Base-by-base conservation (phyloP, 2,329 filamentous ascomycete genomes). In the Cladosporium sp. region DNA sequence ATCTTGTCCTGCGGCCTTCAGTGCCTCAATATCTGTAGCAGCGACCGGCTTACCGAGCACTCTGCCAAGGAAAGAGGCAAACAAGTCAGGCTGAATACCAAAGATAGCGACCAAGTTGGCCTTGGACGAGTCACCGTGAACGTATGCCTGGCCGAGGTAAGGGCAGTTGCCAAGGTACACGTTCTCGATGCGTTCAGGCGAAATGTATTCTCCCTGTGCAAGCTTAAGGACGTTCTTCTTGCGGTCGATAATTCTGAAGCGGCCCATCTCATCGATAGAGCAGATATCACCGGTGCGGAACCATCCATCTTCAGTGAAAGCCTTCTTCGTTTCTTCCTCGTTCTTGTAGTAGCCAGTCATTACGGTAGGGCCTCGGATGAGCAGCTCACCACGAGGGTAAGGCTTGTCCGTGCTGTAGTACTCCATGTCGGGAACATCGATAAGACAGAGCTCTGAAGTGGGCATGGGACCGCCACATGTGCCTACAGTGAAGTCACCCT, bases 141-240 rank as follows among this genome's bases (percentile, higher is more conserved):
- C 90, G 71, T 90, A 97, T 2, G 88, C 92, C 70, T 88, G 88
- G 20, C 86, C 84, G 25, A 97, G 78, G 66, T 92, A 86, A 64
- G 84, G 88, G 63, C 87, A 87, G 76, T 88, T 92, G 63, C 89
- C 90, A 63, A 95, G 81, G 74, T 92, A 95, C 37, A 96, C 88
- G 73, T 96, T 97, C 80, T 99, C 94, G 70, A 99, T 90, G 59
- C 92, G 90, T 78, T 99, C 94, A 14, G 94, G 94, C 1, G 92
- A 96, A 69, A 99, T 91, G 77, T 99, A 99, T 78, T 99, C 94
- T 73, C 94, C 94, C 76, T 99, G 94, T 0, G 93, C 88, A 58
- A 99, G 85, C 83, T 99, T 99, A 72, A 99, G 85, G n/a, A 99
- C 90, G 76, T 97, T 97, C 88, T 99, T 99, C 77, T 92, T 88